These are phyloP conservation scores for Chaetothyriales sp. DNA, from an alignment of 2,329 filamentous ascomycete species.

Conservation along the genomic window DNA sequence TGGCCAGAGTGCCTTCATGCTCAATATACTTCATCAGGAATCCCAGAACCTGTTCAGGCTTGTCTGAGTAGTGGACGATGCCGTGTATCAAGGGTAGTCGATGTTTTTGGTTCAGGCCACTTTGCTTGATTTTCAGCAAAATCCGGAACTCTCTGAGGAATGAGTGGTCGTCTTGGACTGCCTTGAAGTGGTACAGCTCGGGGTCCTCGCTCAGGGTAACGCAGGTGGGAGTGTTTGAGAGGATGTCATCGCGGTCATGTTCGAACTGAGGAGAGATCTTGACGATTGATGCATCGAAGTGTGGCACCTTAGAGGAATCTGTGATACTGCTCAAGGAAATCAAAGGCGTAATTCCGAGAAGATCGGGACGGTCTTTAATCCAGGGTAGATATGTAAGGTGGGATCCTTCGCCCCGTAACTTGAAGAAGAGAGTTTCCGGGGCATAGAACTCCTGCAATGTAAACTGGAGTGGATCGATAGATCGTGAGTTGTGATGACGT, in stretches of 20 bases:
- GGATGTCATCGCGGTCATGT: neutral
- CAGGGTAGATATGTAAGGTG: neutral
- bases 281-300: neutral
- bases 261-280: neutral
- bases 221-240: neutral
- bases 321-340: neutral
- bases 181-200: neutral
- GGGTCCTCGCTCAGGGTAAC: neutral
- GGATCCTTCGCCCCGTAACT: neutral
- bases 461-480: neutral
- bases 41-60: neutral
- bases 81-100: neutral
- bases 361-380: neutral
- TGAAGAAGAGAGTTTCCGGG: neutral
- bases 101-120: neutral
- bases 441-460: neutral
- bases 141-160: neutral
- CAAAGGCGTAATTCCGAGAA: neutral
- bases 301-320: neutral
- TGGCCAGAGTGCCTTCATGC: neutral
- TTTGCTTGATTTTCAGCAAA: neutral
- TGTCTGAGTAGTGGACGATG: neutral
- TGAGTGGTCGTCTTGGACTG: neutral
- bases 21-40: neutral
- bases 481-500: neutral